Conservation (phyloP, 805 yeast species). For the Teunomyces lycoperdinae region DNA sequence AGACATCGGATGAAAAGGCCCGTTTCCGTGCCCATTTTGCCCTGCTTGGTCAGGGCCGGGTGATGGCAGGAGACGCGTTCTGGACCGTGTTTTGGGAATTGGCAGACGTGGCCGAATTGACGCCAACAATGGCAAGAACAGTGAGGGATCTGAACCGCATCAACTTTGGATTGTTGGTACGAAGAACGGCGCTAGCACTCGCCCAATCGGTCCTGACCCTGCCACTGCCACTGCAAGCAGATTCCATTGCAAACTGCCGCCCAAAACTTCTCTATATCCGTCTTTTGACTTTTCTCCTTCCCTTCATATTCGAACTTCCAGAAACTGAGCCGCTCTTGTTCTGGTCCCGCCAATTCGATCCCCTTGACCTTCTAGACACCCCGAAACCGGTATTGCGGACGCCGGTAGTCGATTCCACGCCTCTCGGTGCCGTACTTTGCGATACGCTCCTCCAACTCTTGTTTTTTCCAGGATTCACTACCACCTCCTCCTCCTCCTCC, state of each 20-base stretch:
- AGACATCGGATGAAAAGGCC: conserved; percentile 67
- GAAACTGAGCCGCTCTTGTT: conserved; percentile 28
- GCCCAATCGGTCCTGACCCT: too few species aligned
- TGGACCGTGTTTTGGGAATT: conserved; percentile 30
- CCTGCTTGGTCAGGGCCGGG: conserved; percentile 47
- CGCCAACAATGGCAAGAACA: conserved; percentile 55
- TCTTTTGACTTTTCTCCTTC: conserved; percentile 60
- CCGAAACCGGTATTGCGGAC: background rate
- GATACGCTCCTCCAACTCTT: conserved; percentile 41
- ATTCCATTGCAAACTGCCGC: conserved; percentile 7
- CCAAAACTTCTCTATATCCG: conserved; percentile 58
- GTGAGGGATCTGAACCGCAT: conserved; percentile 56
- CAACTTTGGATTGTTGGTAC: conserved; percentile 56
- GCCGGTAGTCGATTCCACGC: background rate
- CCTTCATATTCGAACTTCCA: conserved; percentile 60
- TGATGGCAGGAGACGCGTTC: conserved; percentile 26
- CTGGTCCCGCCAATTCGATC: conserved; percentile 46
- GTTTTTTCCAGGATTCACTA: conserved; percentile 57
- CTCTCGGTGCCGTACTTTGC: conserved; percentile 11
- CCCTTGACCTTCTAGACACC: background rate
- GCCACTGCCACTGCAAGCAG: conserved; percentile 14
- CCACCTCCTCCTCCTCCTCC: conserved; percentile 20
- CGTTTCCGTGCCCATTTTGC: conserved; percentile 44
- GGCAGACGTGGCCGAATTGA: conserved; percentile 22
- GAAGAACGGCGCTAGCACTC: background rate